Conservation (phyloP, 805 yeast species). For the Hanseniaspora guilliermondii region DNA sequence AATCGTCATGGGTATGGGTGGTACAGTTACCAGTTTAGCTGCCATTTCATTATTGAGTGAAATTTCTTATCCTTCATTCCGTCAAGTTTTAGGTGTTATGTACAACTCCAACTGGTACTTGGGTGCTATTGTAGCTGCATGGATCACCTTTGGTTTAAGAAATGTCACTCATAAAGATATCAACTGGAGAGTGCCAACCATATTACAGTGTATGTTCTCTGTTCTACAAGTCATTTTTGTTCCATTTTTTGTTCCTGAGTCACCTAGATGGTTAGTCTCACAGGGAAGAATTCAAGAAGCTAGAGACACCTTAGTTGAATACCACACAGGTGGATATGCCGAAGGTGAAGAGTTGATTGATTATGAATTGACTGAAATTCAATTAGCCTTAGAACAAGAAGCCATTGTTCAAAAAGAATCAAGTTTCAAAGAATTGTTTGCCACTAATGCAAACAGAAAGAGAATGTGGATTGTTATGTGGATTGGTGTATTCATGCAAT, state of each 20-base stretch:
- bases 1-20: slow-evolving; percentile 38
- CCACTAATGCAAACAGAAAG: slow-evolving; percentile 32
- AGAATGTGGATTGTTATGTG: slow-evolving; percentile 29
- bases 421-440: slow-evolving; percentile 31
- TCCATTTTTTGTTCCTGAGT: slow-evolving; percentile 32
- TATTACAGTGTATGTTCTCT: slow-evolving; percentile 36
- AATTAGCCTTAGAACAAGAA: slow-evolving; percentile 32
- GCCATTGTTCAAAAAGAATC: slow-evolving; percentile 23
- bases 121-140: slow-evolving; percentile 41
- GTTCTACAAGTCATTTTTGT: not conserved
- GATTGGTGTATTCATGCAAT: slow-evolving; percentile 31
- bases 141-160: slow-evolving; percentile 39
- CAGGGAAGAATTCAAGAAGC: slow-evolving; percentile 36
- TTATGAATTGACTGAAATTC: slow-evolving; percentile 19
- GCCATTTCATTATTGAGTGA: slow-evolving; percentile 40
- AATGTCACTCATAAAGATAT: slow-evolving; percentile 14
- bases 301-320: slow-evolving; percentile 26
- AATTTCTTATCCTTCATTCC: slow-evolving; percentile 32
- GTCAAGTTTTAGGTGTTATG: slow-evolving; percentile 32
- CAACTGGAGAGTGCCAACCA: slow-evolving; percentile 43
- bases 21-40: slow-evolving; percentile 31
- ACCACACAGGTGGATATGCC: slow-evolving; percentile 4
- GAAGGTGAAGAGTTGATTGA: not conserved
- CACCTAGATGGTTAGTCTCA: slow-evolving; percentile 35
- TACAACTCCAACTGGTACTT: slow-evolving; percentile 42